Conservation (phyloP, 129 eudicot genomes). For the Solidago caesia region DNA sequence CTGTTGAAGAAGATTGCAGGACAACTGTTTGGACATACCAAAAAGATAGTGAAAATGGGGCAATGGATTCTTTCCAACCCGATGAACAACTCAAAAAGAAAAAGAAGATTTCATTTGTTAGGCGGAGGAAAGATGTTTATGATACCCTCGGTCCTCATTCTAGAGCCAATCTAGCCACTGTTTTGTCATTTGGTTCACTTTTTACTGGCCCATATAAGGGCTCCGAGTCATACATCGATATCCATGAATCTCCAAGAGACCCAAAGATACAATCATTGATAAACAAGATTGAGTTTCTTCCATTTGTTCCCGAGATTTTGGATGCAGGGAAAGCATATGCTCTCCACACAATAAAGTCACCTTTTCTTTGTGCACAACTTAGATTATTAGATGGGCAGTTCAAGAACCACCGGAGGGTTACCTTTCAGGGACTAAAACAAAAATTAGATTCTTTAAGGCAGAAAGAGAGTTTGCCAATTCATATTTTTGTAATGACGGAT, state of each 20-base stretch:
- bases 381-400: conserved; percentile 94
- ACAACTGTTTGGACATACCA: conserved; percentile 85
- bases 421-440: conserved; percentile 60
- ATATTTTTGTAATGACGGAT: conserved; percentile 94
- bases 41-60: conserved; percentile 52
- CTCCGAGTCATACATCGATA: conserved; percentile 83
- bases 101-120: conserved; percentile 63
- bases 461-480: conserved; percentile 57
- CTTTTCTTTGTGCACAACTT: conserved; percentile 91
- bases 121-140: conserved; percentile 69
- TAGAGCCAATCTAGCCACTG: conserved; percentile 48
- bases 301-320: conserved; percentile 67
- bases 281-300: conserved; percentile 64
- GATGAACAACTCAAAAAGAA: conserved; percentile 82
- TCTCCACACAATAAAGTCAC: conserved; percentile 49
- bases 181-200: conserved; percentile 78
- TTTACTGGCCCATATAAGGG: conserved; percentile 83
- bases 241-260: conserved; percentile 70
- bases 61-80: conserved; percentile 80
- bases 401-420: conserved; percentile 79
- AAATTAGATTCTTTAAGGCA: conserved; percentile 58
- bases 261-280: conserved; percentile 59
- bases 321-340: conserved; percentile 72
- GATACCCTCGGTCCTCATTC: conserved; percentile 78
- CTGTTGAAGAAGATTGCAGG: conserved; percentile 85